A percentile compares a stretch with the other conserved stretches of the same genome.
These are phyloP conservation scores for Hansenula sp. DNA, from an alignment of 1,139 yeast species.

Conservation along the genomic window DNA sequence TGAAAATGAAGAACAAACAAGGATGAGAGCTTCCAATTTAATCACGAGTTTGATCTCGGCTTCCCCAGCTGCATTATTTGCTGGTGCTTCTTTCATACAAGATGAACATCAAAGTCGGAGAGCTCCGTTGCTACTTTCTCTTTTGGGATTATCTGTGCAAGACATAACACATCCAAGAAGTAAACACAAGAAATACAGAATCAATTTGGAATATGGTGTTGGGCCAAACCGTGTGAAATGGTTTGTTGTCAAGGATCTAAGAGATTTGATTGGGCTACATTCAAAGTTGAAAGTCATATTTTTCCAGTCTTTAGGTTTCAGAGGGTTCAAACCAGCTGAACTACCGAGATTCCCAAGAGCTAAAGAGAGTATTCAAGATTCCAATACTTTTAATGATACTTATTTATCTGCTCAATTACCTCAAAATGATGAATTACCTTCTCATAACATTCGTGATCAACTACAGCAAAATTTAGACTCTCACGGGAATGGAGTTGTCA, in stretches of 20 bases:
- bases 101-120: conserved; percentile 78
- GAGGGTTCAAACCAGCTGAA: conserved; percentile 28
- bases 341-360: conserved; percentile 41
- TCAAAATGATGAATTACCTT: not conserved
- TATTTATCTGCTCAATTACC: conserved; percentile 22
- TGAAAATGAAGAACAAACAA: conserved; percentile 19
- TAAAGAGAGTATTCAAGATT: conserved; percentile 21
- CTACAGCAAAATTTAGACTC: not conserved
- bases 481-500: conserved; percentile 2
- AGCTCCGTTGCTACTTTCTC: conserved; percentile 76
- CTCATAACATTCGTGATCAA: not conserved
- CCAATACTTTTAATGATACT: conserved; percentile 18
- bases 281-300: conserved; percentile 55
- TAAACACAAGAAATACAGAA: conserved; percentile 39
- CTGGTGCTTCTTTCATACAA: conserved; percentile 70
- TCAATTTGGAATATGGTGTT: conserved; percentile 86
- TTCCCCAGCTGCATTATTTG: conserved; percentile 74
- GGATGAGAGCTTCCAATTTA: conserved; percentile 49
- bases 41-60: conserved; percentile 65
- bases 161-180: conserved; percentile 25
- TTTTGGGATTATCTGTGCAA: conserved; percentile 62
- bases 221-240: conserved; percentile 78
- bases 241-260: conserved; percentile 70
- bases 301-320: conserved; percentile 32
- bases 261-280: conserved; percentile 69